Percentiles rank a stretch among this genome's conserved stretches.
These are phyloP conservation scores for Fraxinus xanthoxyloides DNA, from an alignment of 305 asterid genomes.

Conservation along the genomic window DNA sequence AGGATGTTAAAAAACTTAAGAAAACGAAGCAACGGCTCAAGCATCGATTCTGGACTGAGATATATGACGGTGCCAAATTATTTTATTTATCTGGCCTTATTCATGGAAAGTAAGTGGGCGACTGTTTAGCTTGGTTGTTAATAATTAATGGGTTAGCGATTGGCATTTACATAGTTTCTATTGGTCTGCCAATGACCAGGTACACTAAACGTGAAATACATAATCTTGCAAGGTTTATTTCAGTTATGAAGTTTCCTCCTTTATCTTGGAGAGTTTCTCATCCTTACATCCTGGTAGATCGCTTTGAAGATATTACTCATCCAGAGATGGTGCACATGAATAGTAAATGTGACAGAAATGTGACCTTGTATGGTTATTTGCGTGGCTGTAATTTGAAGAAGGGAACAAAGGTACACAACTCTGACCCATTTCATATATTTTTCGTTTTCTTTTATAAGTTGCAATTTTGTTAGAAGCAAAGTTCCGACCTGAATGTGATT, in stretches of 20 bases:
- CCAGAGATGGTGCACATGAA: slow-evolving; percentile 74
- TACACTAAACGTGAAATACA: slow-evolving; percentile 89
- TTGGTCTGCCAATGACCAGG: slow-evolving; percentile 47
- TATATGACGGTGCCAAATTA: slow-evolving; percentile 91
- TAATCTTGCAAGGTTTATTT: slow-evolving; percentile 93
- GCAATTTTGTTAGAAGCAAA: slow-evolving; percentile 3
- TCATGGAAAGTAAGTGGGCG: slow-evolving; percentile 79
- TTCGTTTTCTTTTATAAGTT: not conserved
- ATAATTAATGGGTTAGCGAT: not conserved
- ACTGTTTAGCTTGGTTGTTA: slow-evolving; percentile 18
- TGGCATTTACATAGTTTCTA: slow-evolving; percentile 15
- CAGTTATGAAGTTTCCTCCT: slow-evolving; percentile 96
- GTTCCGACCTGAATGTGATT: slow-evolving; percentile 7
- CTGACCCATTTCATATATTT: not conserved
- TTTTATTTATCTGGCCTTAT: slow-evolving; percentile 95
- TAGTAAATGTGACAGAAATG: slow-evolving; percentile 80
- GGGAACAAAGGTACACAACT: slow-evolving; percentile 66
- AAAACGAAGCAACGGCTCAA: slow-evolving; percentile 94
- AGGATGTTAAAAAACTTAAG: slow-evolving; percentile 89
- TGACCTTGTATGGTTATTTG: slow-evolving; percentile 81
- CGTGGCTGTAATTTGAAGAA: slow-evolving; percentile 96
- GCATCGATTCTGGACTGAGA: slow-evolving; percentile 99
- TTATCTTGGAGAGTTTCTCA: slow-evolving; percentile 90
- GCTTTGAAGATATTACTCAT: slow-evolving; percentile 90
- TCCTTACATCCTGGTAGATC: slow-evolving; percentile 89